Evolutionary conservation across 176 grass and related monocot genomes (phyloP).

Genomic region (Carex cristatella): DNA sequence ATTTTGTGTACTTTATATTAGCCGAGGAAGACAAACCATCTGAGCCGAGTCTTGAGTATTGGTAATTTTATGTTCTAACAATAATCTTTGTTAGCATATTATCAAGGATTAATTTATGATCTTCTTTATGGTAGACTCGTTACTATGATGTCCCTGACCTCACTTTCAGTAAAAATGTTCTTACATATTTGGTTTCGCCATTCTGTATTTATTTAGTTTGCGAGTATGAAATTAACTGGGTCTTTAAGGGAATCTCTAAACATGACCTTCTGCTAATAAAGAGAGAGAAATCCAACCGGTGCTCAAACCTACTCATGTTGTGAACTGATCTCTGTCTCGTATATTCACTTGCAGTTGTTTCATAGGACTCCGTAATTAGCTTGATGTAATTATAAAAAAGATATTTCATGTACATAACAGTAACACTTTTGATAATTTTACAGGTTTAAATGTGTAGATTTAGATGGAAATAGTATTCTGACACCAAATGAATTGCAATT

Average conservation of each 20-base stretch:
- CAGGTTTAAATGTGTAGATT: slow-evolving; percentile 95
- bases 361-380: background rate
- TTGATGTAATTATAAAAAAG: background rate
- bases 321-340: background rate
- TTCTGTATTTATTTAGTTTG: background rate
- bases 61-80: slow-evolving; percentile 31
- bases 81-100: slow-evolving; percentile 3
- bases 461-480: slow-evolving; percentile 85
- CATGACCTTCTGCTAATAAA: background rate
- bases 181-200: background rate
- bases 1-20: slow-evolving; percentile 92
- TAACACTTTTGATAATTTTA: background rate
- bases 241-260: background rate
- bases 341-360: background rate
- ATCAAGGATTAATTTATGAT: background rate
- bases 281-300: background rate
- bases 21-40: slow-evolving; percentile 90
- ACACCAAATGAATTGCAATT: slow-evolving; percentile 86
- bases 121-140: background rate
- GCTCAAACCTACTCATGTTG: background rate
- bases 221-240: background rate
- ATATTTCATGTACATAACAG: background rate
- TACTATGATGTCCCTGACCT: background rate
- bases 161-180: background rate
- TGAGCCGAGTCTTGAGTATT: slow-evolving; percentile 66